Evolutionary conservation across 495 filamentous ascomycete species (phyloP).

Genomic region (Aspergillus sclerotioniger): DNA sequence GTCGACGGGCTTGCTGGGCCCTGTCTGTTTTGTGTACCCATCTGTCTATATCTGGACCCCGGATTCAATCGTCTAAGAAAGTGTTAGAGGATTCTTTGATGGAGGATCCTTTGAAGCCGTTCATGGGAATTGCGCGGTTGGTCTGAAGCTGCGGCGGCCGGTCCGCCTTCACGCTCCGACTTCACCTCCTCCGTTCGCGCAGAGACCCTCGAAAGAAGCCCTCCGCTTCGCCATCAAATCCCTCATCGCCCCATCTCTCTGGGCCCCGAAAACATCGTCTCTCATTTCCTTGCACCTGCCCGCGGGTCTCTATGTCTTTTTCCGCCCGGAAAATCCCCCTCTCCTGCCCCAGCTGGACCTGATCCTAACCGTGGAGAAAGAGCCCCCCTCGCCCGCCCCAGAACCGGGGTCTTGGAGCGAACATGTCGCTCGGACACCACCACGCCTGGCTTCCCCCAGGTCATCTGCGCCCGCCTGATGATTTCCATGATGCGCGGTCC

Average conservation of each 20-base stretch:
- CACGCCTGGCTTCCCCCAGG: slow-evolving; percentile 49
- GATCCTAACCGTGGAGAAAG: slow-evolving; percentile 47
- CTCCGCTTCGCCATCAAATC: slow-evolving; percentile 42
- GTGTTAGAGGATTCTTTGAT: too few relatives aligned
- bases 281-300: slow-evolving; percentile 15
- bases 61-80: too few relatives aligned
- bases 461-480: slow-evolving; percentile 47
- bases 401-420: slow-evolving; percentile 50
- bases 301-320: slow-evolving; percentile 39
- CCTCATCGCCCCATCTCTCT: slow-evolving; percentile 36
- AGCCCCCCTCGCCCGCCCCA: slow-evolving; percentile 47
- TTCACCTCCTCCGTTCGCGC: slow-evolving; percentile 43
- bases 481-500: slow-evolving; percentile 44
- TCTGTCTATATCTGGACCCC: too few relatives aligned
- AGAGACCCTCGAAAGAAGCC: slow-evolving; percentile 40
- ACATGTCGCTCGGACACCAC: slow-evolving; percentile 51
- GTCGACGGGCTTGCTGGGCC: too few relatives aligned
- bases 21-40: too few relatives aligned
- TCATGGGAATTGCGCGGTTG: slow-evolving; percentile 28
- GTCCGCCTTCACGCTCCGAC: slow-evolving; percentile 32
- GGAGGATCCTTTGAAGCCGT: too few relatives aligned
- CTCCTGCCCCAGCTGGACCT: slow-evolving; percentile 34
- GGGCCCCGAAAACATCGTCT: slow-evolving; percentile 30
- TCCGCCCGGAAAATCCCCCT: slow-evolving; percentile 21
- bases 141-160: slow-evolving; percentile 34